A percentile compares a stretch with the other conserved stretches of the same genome.
Evolutionary conservation across 805 yeast genomes (phyloP).

Genomic region (Metschnikowia lochheadii): DNA sequence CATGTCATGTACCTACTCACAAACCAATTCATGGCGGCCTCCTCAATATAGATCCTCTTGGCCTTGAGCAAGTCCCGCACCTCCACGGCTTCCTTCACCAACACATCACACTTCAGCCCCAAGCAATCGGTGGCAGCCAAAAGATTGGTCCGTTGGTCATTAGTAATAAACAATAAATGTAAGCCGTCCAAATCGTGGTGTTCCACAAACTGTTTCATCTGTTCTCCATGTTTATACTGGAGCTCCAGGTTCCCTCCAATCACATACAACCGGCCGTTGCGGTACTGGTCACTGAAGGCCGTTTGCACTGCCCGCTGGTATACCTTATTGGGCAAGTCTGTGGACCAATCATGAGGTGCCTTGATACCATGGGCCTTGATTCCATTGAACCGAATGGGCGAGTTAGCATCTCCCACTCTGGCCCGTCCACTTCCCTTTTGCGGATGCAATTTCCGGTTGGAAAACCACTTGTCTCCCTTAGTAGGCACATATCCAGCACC

Average conservation of each 20-base stretch:
- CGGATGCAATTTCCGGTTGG: conserved; percentile 74
- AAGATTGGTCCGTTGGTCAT: conserved; percentile 57
- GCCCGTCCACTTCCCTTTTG: conserved; percentile 97
- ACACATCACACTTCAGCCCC: conserved; percentile 55
- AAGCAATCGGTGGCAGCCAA: conserved; percentile 51
- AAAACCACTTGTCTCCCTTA: conserved; percentile 80
- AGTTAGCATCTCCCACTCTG: conserved; percentile 92
- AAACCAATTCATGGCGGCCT: conserved; percentile 63
- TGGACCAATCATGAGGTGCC: conserved; percentile 86
- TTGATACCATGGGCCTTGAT: conserved; percentile 84
- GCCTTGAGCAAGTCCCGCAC: conserved; percentile 83
- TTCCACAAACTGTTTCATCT: conserved; percentile 47
- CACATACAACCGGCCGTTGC: conserved; percentile 65
- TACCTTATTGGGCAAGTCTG: conserved; percentile 67
- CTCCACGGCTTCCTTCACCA: conserved; percentile 72
- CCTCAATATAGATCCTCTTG: conserved; percentile 67
- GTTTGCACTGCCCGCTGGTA: conserved; percentile 75
- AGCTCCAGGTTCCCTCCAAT: conserved; percentile 52
- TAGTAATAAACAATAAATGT: conserved; percentile 65
- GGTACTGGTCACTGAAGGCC: conserved; percentile 79
- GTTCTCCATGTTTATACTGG: conserved; percentile 38
- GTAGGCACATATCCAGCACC: conserved; percentile 86
- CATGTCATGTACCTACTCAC: conserved; percentile 30
- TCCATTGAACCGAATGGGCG: conserved; percentile 88
- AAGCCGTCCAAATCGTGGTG: conserved; percentile 47